A percentile compares a stretch with the other conserved stretches of the same genome.
Conservation (phyloP, 768 basidiomycete species). For the Russula foetens region DNA sequence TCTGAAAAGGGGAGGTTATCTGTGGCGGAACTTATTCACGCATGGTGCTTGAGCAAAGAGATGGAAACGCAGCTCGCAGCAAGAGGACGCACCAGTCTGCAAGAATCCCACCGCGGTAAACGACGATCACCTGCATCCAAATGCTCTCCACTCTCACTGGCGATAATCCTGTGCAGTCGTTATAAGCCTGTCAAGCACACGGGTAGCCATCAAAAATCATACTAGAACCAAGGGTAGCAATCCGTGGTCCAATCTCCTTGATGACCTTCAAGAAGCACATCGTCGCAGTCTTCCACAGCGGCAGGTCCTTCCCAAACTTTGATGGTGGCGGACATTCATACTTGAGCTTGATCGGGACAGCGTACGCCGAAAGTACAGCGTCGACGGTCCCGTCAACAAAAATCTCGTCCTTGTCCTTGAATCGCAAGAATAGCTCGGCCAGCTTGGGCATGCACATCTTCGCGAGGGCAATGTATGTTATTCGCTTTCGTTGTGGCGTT, state of each 20-base stretch:
- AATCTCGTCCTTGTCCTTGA: constrained; percentile 51
- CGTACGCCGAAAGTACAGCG: constrained; percentile 72
- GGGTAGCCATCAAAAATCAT: neutral
- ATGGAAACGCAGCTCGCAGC: neutral
- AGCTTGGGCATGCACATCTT: constrained; percentile 84
- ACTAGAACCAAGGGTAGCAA: constrained; percentile 47
- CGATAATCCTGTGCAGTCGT: constrained; percentile 38
- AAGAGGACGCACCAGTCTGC: constrained; percentile 62
- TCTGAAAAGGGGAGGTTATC: constrained; percentile 51
- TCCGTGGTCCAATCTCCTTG: constrained; percentile 50
- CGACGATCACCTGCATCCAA: constrained; percentile 78
- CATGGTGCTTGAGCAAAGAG: neutral
- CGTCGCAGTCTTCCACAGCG: constrained; percentile 95
- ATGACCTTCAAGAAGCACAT: constrained; percentile 66
- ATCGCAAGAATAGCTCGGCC: constrained; percentile 65
- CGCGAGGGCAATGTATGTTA: constrained; percentile 85
- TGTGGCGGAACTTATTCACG: constrained; percentile 40
- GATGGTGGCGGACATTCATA: constrained; percentile 90
- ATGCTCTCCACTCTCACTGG: constrained; percentile 67
- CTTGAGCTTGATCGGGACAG: constrained; percentile 88
- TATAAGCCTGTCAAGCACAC: constrained; percentile 14
- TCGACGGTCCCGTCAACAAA: constrained; percentile 83
- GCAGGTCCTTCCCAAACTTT: constrained; percentile 77
- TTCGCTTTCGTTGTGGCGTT: constrained; percentile 45
- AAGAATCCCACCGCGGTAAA: constrained; percentile 72